Base-by-base conservation (phyloP, 2,329 filamentous ascomycete genomes). In the Endocalyx cinctus region DNA sequence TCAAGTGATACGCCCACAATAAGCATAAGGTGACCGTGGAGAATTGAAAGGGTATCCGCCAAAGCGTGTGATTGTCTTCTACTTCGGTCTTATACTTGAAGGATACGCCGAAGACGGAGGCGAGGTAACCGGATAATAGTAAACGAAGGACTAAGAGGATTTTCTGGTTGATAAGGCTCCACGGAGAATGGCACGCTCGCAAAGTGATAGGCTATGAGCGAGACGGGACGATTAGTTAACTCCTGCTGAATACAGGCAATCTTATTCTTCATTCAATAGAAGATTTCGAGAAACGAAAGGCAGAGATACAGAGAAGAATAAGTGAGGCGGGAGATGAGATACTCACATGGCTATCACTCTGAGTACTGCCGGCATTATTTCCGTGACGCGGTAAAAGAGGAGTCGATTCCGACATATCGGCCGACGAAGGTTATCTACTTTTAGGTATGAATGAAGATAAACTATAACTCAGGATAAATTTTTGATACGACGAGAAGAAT, bases 101-200 rank as follows among this genome's bases (percentile, higher is more conserved):
- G 7, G 68, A 54, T 48, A 73, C 59, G 34, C 56, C 57, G 10
- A 55, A 59, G 2, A 64, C 55, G 12, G 57, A 61, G 6, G 60
- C 52, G 20, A 74, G 54, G 45, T 72, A 70, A 5, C 53, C 56
- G 14, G 72, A 43, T 10, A 72, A 41, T 4, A 59, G 26, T 10
- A 61, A 59, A 26, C 72, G 66, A 14, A 72, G 44, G 34, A 58
- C 52, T 30, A 70, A 60, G 29, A 75, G 59, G 18, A 58, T 35
- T 28, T 63, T 64, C 39, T 74, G 70, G 17, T 60, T 62, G 29
- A 74, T 63, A 33, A 47, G 59, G 6, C 55, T 46, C 67, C 70
- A 74, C 14, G 70, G 65, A 2, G 72, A 74, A 41, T 74, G 71
- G 25, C 65, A 67, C 29, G 63, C 67, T 46, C 69, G 66, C 11